Base-by-base conservation (phyloP, 1,139 yeast genomes). In the Yarrowia galli region DNA sequence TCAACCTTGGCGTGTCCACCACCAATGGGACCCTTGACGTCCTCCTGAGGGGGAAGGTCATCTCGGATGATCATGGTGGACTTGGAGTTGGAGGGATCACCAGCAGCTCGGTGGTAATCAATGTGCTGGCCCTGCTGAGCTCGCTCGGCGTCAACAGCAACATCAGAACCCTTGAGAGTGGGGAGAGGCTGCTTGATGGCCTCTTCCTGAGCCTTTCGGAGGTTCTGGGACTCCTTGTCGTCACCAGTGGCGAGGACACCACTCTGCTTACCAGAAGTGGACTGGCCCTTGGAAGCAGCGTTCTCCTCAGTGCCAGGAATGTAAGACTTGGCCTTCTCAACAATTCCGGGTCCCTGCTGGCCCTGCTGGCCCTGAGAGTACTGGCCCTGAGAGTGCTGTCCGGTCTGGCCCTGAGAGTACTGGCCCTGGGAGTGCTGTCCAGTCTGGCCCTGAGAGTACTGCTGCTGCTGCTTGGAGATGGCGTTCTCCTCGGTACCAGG, bases 141-240 rank as follows among this genome's bases (percentile, higher is more conserved):
- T 16, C 8, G 15, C 51, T 51, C 43, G 46, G 66, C 66, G 18
- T 46, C 46, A 15, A 48, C 43, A 38, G 66, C 66, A 4, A 25
- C 38, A 23, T 61, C 66, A 16, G 45, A 16, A n/a, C 66, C 56
- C 56, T 46, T 46, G 28, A 49, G 42, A 18, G 10, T 32, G 48
- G 67, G 67, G n/a, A 65, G 40, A 12, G 49, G 60, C 51, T 42
- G 61, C 56, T 66, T 58, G 48, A 66, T 45, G 12, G 68, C 58
- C 53, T 51, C 46, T 42, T 60, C 42, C 63, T 63, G 67, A 22
- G 67, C 48, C 56, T 58, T 58, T 66, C 58, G 49, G 16, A 42
- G 43, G 10, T 35, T 18, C 38, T 15, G 1, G 36, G 65, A 58
- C 38, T 45, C 66, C 36, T 65, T 45, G 46, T 49, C 58, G 22